Evolutionary conservation across 805 yeast species (phyloP), one percentile per base, ranked within the genome.

Genomic region (Metschnikowia santaceciliae): DNA sequence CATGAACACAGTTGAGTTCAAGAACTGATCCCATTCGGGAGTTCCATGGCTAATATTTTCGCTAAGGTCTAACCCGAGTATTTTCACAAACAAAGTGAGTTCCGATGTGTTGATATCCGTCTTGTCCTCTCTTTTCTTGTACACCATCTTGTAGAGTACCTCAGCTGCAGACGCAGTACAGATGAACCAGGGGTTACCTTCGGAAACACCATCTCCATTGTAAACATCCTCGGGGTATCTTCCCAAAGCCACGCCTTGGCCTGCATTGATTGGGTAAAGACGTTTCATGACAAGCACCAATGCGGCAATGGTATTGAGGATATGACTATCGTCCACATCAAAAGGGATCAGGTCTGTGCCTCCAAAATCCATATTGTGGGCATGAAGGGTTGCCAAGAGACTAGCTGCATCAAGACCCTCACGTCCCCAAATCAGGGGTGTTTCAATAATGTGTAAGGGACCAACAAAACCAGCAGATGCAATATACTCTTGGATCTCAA

Each of bases 121-220:
- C 43, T 71, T 59, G 17, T 64, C 54, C 6, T 58, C 58, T 55
- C 72, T 68, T 37, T 77, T 65, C 54, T 77, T 77, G 63, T 70
- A 70, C 26, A 86, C 72, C 52, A 80, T 63, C 60, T 79, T 81
- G 66, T 78, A 85, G 40, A 86, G 62, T 15, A 84, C 57, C 62
- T 85, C 88, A 4, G 88, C 72, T 2, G 88, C 89, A 3, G 86
- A 74, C 0, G 86, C 80, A 0, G 92, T 87, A 3, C 88, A 72
- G 51, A 91, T 78, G 63, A 90, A 90, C 98, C 97, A 91, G 5
- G 98, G 97, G 61, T 91, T 90, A 2, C 97, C 97, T 59, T 84
- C 89, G 32, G 84, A 75, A 0, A 78, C 72, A 0, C 82, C 83
- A 53, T 74, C 70, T 0, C 96, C 96, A 65, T 91, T 85, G 66